Conservation (phyloP, 208 protist genomes). For the Novymonas esmeraldas region DNA sequence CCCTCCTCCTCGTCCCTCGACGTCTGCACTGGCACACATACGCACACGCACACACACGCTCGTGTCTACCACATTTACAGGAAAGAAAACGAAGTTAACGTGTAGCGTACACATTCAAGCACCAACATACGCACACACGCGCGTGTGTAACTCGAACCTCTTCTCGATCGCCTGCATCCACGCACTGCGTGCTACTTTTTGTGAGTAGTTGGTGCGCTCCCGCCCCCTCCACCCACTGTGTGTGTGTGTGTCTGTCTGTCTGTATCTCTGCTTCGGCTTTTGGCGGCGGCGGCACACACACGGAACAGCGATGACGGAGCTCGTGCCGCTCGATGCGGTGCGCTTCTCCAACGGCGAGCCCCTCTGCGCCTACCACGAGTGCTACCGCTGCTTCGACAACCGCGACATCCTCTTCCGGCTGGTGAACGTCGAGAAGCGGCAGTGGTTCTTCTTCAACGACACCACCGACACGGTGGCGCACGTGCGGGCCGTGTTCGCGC, state of each 20-base stretch:
- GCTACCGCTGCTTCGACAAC: conserved; percentile 70
- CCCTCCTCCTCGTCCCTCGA: background rate
- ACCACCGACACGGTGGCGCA: conserved; percentile 52
- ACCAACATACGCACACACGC: too few species aligned
- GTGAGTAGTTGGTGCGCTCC: background rate
- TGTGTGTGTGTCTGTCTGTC: background rate
- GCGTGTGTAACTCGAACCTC: background rate
- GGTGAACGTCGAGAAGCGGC: conserved; percentile 43
- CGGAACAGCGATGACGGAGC: conserved; percentile 38
- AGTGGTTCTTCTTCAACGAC: conserved; percentile 85
- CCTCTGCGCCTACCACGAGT: conserved; percentile 52
- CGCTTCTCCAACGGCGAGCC: conserved; percentile 36
- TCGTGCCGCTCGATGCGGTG: conserved; percentile 31
- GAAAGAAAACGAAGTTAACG: too few species aligned
- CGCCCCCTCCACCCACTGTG: background rate
- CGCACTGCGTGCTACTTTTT: too few species aligned
- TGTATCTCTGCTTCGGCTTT: background rate
- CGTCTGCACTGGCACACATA: background rate
- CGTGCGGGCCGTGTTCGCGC: conserved; percentile 32
- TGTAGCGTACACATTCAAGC: too few species aligned
- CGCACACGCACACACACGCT: background rate
- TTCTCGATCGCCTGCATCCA: too few species aligned
- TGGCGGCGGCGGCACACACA: too few species aligned
- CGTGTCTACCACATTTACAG: too few species aligned
- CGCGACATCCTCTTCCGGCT: conserved; percentile 68